A percentile compares a stretch with the other conserved stretches of the same genome.
These are phyloP conservation scores for Scheffersomyces insectosa DNA, from an alignment of 1,139 yeast genomes.

Conservation along the genomic window DNA sequence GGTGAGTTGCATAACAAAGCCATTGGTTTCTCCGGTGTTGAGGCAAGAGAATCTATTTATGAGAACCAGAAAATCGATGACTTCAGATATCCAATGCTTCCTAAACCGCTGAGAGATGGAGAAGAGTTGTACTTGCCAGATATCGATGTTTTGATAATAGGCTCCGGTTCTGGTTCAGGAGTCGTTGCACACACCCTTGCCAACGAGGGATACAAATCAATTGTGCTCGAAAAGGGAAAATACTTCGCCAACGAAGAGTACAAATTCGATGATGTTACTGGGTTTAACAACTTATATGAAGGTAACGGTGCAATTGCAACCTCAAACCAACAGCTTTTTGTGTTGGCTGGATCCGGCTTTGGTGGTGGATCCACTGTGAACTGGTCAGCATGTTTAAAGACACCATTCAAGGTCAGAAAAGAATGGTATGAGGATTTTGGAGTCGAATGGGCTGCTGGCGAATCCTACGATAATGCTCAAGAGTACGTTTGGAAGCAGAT, in stretches of 20 bases:
- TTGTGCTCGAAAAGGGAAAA: slow-evolving; percentile 57
- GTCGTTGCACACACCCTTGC: slow-evolving; percentile 55
- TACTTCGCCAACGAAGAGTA: slow-evolving; percentile 42
- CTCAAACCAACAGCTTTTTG: slow-evolving; percentile 34
- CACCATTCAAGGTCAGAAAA: slow-evolving; percentile 54
- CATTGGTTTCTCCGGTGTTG: slow-evolving; percentile 37
- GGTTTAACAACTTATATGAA: slow-evolving; percentile 42
- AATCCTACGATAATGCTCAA: slow-evolving; percentile 46
- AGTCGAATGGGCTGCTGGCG: slow-evolving; percentile 49
- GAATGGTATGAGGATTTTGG: slow-evolving; percentile 56
- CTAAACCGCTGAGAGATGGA: slow-evolving; percentile 31
- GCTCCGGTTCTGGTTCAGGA: slow-evolving; percentile 62
- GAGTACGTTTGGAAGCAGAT: slow-evolving; percentile 52
- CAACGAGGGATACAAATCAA: slow-evolving; percentile 43
- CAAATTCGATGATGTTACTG: slow-evolving; percentile 40
- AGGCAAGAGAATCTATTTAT: slow-evolving; percentile 28
- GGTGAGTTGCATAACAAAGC: slow-evolving; percentile 37
- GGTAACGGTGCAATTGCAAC: slow-evolving; percentile 35
- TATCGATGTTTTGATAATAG: slow-evolving; percentile 50
- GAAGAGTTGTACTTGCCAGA: slow-evolving; percentile 38
- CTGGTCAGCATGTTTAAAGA: slow-evolving; percentile 60
- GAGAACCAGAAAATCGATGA: slow-evolving; percentile 28
- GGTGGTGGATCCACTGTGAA: slow-evolving; percentile 66
- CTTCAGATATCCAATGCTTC: slow-evolving; percentile 33
- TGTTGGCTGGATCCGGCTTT: slow-evolving; percentile 57